phyloP scores from a whole-genome alignment of 768 basidiomycete genomes.

The Pholiota microspora region DNA sequence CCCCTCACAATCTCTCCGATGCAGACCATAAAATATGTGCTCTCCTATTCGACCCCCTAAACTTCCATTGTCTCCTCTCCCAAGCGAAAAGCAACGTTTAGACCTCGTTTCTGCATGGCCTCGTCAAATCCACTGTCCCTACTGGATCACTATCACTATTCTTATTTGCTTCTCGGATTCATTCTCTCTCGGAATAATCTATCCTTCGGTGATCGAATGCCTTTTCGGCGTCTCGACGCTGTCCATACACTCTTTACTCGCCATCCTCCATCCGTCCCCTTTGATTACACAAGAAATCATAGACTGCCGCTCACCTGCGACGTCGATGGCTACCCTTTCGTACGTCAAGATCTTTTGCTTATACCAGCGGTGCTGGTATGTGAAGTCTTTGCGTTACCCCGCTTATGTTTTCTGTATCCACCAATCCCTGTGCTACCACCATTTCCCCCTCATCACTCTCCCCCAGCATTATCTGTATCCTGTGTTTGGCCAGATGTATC shows the following conservation, averaged over 20 bases:
- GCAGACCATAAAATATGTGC: neutral
- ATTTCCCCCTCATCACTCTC: neutral
- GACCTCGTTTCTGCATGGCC: neutral
- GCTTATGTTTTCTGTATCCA: neutral
- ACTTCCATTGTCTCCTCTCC: neutral
- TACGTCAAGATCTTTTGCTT: neutral
- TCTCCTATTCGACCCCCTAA: neutral
- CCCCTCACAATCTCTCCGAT: too few relatives aligned
- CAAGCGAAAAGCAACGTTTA: neutral
- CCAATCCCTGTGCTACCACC: neutral
- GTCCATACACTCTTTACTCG: neutral
- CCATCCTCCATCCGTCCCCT: neutral
- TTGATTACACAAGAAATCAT: neutral
- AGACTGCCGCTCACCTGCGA: neutral
- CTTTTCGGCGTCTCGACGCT: neutral
- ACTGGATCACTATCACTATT: neutral
- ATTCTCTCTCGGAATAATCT: neutral
- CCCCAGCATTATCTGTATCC: neutral
- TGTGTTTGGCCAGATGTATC: conserved; percentile 1
- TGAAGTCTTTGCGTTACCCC: neutral
- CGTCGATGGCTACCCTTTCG: neutral
- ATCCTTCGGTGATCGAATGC: neutral
- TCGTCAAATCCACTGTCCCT: neutral
- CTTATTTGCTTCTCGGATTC: neutral
- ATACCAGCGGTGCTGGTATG: neutral